Conservation (phyloP, 768 basidiomycete genomes). For the Lactarius hatsudake region DNA sequence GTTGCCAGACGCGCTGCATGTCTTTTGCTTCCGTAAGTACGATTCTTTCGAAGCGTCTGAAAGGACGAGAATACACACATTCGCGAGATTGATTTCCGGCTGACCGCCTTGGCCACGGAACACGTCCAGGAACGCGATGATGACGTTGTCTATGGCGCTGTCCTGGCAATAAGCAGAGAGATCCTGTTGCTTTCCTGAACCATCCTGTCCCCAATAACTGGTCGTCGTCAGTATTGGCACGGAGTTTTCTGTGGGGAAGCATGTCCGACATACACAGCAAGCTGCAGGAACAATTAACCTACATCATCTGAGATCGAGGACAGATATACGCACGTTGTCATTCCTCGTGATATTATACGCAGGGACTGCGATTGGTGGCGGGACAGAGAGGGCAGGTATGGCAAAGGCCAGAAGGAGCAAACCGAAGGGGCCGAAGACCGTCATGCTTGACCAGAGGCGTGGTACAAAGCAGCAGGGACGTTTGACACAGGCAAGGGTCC, state of each 20-base stretch:
- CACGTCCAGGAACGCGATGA: conserved; percentile 13
- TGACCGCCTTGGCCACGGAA: conserved; percentile 33
- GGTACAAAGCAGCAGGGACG: not conserved
- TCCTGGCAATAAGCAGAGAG: conserved; percentile 9
- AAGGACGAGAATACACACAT: conserved; percentile 40
- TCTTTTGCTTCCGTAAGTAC: conserved; percentile 34
- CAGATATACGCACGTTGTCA: conserved; percentile 51
- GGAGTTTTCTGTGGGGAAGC: not conserved
- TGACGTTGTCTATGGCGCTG: conserved; percentile 13
- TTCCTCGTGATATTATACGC: conserved; percentile 59
- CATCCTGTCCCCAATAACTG: conserved; percentile 19
- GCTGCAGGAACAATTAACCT: conserved; percentile 35
- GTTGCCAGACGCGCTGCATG: conserved; percentile 41
- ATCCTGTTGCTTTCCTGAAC: conserved; percentile 2
- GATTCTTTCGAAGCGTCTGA: not conserved
- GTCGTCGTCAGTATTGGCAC: conserved; percentile 50
- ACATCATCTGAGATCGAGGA: not conserved
- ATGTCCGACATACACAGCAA: conserved; percentile 49
- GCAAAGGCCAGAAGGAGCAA: not conserved
- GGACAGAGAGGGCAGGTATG: not conserved
- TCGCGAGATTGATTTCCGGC: conserved; percentile 69
- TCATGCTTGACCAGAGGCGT: not conserved
- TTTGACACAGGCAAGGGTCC: not conserved
- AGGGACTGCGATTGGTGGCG: not conserved
- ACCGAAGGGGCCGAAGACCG: not conserved